Base-by-base conservation (phyloP, 2,329 filamentous ascomycete species). In the Coniochaeta hoffmannii region DNA sequence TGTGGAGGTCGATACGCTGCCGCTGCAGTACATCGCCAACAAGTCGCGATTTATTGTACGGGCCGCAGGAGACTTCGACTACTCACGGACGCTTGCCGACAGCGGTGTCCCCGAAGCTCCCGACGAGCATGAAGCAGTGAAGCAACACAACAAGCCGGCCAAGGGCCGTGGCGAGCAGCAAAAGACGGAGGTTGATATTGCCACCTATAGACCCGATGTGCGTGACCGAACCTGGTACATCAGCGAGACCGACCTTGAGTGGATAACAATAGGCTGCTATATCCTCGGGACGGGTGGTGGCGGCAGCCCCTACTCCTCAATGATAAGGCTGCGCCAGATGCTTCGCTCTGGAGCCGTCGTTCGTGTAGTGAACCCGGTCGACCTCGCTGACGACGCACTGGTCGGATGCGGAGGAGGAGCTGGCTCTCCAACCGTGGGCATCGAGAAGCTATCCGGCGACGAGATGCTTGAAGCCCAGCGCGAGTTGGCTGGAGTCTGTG, bases 261-360 rank as follows among this genome's bases (percentile, higher is more conserved):
- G 78, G 70, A 78, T 86, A 32, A 68, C 78, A 0, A 78, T 73
- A 8, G 82, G 83, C 1, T 83, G 81, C 62, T 83, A 83, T 58
- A 79, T 86, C 53, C 72, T 86, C 0, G 82, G 81, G 1, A 83
- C 80, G 0, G 83, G 82, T 19, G 82, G 82, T 6, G 82, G 82
- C 19, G 81, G 82, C 2, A 77, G 73, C 3, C 78, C 81, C 1
- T 81, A 80, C 59, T 66, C 77, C 1, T 68, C 72, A 30, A 76
- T 78, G 68, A 69, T 83, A 15, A 76, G 76, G 7, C 69, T 83
- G 9, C 71, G 77, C 8, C 69, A 77, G 44, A 76, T 79, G 56
- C 70, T 85, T 7, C 73, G 76, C 4, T 67, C 68, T 4, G 81
- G 81, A 0, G 76, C 75, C 6, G 69, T 71, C 0, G 74, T 84